A percentile compares a stretch with the other conserved stretches of the same genome.
Conservation (phyloP, 306 rosid species). For the Cucumis hystrix region DNA sequence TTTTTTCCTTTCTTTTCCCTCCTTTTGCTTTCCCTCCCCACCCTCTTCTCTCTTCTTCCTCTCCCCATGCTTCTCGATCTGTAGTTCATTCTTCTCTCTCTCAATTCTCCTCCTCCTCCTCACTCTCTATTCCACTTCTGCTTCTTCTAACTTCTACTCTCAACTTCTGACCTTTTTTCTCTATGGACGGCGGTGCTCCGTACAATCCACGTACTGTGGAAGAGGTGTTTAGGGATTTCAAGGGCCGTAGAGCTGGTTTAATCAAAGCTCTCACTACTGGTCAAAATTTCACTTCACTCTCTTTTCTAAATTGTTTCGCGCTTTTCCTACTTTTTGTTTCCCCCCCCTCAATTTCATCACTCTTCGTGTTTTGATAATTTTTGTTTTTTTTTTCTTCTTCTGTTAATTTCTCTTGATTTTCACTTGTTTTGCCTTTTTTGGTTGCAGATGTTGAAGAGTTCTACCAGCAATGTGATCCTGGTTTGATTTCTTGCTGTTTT, state of each 20-base stretch:
- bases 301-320: not conserved
- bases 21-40: not conserved
- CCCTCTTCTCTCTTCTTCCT: not conserved
- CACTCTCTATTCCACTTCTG: not conserved
- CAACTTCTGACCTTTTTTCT: not conserved
- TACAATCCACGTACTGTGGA: slow-evolving; percentile 41
- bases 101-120: not conserved
- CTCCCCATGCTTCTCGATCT: not conserved
- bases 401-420: not conserved
- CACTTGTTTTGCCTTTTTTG: not conserved
- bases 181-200: slow-evolving; percentile 23
- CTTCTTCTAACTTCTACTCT: not conserved
- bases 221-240: slow-evolving; percentile 34
- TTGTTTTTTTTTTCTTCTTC: not conserved
- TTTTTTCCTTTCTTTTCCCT: slow-evolving; percentile 12
- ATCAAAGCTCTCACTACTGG: slow-evolving; percentile 43
- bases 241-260: slow-evolving; percentile 31
- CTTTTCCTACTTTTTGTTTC: not conserved
- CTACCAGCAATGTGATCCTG: slow-evolving; percentile 15
- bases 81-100: not conserved
- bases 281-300: not conserved
- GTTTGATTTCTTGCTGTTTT: not conserved
- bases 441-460: slow-evolving; percentile 31
- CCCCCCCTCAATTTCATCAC: not conserved
- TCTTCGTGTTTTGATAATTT: not conserved